A percentile compares a stretch with the other conserved stretches of the same genome.
Conservation (phyloP, 257 asterid genomes). For the Solanum peruvianum region DNA sequence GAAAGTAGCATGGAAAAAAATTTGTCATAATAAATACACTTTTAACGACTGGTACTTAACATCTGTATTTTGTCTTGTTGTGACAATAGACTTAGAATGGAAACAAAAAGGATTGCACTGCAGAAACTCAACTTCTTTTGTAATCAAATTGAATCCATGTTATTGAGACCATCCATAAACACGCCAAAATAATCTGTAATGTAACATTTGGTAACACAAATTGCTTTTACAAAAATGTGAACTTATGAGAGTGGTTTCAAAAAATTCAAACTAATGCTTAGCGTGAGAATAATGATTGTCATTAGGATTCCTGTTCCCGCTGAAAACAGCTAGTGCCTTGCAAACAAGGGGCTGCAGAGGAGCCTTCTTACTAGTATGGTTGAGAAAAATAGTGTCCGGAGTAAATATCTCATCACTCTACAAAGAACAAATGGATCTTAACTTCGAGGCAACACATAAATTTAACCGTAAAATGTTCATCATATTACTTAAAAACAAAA, state of each 20-base stretch:
- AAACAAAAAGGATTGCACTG: neutral
- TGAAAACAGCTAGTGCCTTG: conserved; percentile 82
- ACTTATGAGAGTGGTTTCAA: neutral
- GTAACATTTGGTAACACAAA: neutral
- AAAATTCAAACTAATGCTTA: conserved; percentile 21
- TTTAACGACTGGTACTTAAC: too few species aligned
- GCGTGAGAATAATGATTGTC: conserved; percentile 76
- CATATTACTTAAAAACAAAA: neutral
- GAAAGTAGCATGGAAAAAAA: too few species aligned
- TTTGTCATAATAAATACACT: too few species aligned
- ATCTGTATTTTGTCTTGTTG: too few species aligned
- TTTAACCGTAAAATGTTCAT: neutral
- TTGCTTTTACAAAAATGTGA: neutral
- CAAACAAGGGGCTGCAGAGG: conserved; percentile 84
- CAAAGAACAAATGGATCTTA: conserved; percentile 7
- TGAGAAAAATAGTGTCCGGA: conserved; percentile 49
- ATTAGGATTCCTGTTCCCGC: conserved; percentile 85
- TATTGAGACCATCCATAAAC: neutral
- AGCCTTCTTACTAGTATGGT: conserved; percentile 60
- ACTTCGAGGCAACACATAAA: neutral
- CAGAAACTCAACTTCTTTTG: neutral
- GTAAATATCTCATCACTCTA: conserved; percentile 58
- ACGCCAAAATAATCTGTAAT: neutral
- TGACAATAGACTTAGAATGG: neutral
- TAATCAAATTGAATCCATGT: neutral